These are phyloP conservation scores for Rhypophila decipiens DNA, from an alignment of 495 filamentous ascomycete species.

Conservation along the genomic window DNA sequence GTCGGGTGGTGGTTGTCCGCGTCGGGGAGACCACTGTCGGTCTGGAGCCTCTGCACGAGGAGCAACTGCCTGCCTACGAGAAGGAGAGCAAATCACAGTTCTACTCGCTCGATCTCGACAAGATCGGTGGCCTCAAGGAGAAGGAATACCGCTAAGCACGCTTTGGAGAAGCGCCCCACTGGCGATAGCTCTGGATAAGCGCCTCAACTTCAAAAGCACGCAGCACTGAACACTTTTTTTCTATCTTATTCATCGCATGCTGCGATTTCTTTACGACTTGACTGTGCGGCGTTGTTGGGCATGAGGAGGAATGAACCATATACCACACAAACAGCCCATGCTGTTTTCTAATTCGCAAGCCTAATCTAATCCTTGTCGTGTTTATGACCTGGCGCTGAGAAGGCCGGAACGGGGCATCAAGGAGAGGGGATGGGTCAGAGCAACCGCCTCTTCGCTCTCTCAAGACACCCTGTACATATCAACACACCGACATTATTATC, in stretches of 20 bases:
- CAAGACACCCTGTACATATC: constrained; percentile 4
- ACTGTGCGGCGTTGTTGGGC: constrained; percentile 13
- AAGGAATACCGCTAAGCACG: constrained; percentile 52
- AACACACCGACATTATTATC: too few relatives aligned
- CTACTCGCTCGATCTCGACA: constrained; percentile 87
- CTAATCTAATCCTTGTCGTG: not conserved
- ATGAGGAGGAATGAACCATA: constrained; percentile 17
- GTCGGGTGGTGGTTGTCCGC: constrained; percentile 83
- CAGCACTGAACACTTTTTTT: not conserved
- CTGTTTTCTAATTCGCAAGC: constrained; percentile 11
- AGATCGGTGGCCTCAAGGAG: constrained; percentile 91
- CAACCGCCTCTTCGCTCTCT: not conserved
- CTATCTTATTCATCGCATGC: not conserved
- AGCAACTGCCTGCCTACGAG: constrained; percentile 81
- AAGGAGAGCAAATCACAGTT: constrained; percentile 69
- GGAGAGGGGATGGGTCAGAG: not conserved
- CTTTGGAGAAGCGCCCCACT: too few relatives aligned
- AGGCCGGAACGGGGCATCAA: not conserved
- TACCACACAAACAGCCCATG: constrained; percentile 9
- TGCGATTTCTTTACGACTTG: not conserved
- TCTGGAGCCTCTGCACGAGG: constrained; percentile 76
- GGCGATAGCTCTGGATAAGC: too few relatives aligned
- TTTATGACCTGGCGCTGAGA: not conserved
- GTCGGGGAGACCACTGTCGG: constrained; percentile 86
- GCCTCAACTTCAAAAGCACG: not conserved